Conservation (phyloP, 2,329 filamentous ascomycete genomes). For the Tothia fuscella region DNA sequence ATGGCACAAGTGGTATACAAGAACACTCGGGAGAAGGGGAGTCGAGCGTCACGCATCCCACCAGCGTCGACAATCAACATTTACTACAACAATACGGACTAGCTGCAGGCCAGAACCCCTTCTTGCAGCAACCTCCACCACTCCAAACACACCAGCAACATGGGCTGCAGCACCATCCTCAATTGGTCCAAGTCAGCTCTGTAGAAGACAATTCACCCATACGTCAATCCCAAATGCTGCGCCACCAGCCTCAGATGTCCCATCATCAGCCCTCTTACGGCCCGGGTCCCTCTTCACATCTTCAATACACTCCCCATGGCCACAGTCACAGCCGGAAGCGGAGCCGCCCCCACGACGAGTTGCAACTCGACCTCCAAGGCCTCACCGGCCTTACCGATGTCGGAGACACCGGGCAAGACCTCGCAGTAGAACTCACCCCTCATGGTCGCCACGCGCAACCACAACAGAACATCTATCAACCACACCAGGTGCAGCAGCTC, state of each 20-base stretch:
- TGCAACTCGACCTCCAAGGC: conserved; percentile 26
- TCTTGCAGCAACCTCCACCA: conserved; percentile 8
- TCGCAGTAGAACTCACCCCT: conserved; percentile 28
- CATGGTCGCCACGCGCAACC: conserved; percentile 19
- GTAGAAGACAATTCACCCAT: conserved; percentile 24
- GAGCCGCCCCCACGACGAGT: conserved; percentile 28
- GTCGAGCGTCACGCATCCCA: conserved; percentile 16
- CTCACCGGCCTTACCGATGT: conserved; percentile 29
- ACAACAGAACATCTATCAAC: conserved; percentile 21
- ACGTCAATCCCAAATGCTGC: conserved; percentile 12
- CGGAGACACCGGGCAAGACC: conserved; percentile 18
- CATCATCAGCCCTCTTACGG: conserved; percentile 25
- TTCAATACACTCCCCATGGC: conserved; percentile 23
- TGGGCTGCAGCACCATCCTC: conserved; percentile 19
- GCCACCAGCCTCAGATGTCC: conserved; percentile 23
- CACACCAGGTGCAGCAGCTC: conserved; percentile 26
- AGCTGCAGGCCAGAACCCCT: conserved; percentile 7
- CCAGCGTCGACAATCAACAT: conserved; percentile 29
- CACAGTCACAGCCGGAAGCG: conserved; percentile 31
- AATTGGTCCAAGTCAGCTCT: conserved; percentile 27
- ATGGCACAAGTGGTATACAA: conserved; percentile 31
- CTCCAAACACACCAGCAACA: conserved; percentile 24
- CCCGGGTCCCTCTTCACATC: conserved; percentile 11
- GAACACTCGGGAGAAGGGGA: conserved; percentile 27
- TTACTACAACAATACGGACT: conserved; percentile 26